phyloP scores from a whole-genome alignment of 2,329 filamentous ascomycete species.

The Xylaria sp. region DNA sequence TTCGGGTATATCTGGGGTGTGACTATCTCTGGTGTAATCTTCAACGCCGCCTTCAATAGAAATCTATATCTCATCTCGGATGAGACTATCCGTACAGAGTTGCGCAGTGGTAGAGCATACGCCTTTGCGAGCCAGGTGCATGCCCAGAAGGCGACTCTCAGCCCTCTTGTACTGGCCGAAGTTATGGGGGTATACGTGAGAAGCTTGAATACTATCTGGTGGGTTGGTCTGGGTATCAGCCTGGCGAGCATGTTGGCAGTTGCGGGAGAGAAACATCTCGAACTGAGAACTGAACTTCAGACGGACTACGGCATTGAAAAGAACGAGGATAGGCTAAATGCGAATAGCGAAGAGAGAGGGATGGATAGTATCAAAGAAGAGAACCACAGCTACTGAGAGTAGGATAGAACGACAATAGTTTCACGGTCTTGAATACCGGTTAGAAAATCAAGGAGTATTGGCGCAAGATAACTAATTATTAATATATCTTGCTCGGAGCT shows the following conservation, averaged over 20 bases:
- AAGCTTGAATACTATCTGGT: too few relatives aligned
- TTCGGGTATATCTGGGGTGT: constrained; percentile 51
- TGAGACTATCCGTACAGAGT: neutral
- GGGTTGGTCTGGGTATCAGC: neutral
- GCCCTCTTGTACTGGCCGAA: too few relatives aligned
- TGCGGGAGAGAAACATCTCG: neutral
- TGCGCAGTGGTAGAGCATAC: constrained; percentile 3
- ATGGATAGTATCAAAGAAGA: too few relatives aligned
- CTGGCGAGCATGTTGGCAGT: neutral
- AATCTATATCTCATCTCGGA: constrained; percentile 34
- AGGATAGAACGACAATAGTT: too few relatives aligned
- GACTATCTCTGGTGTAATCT: constrained; percentile 48
- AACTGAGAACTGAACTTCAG: neutral
- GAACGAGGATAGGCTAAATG: neutral
- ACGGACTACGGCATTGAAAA: neutral
- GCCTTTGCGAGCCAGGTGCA: constrained; percentile 11
- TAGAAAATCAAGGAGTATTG: too few relatives aligned
- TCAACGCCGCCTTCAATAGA: constrained; percentile 45
- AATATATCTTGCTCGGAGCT: too few relatives aligned
- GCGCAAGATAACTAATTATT: too few relatives aligned
- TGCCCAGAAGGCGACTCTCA: too few relatives aligned
- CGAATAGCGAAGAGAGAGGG: too few relatives aligned
- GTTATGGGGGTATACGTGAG: too few relatives aligned
- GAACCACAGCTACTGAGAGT: too few relatives aligned
- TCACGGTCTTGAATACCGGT: too few relatives aligned